These are phyloP conservation scores for Debaryomyces udenii DNA, from an alignment of 1,139 yeast species.

Conservation along the genomic window DNA sequence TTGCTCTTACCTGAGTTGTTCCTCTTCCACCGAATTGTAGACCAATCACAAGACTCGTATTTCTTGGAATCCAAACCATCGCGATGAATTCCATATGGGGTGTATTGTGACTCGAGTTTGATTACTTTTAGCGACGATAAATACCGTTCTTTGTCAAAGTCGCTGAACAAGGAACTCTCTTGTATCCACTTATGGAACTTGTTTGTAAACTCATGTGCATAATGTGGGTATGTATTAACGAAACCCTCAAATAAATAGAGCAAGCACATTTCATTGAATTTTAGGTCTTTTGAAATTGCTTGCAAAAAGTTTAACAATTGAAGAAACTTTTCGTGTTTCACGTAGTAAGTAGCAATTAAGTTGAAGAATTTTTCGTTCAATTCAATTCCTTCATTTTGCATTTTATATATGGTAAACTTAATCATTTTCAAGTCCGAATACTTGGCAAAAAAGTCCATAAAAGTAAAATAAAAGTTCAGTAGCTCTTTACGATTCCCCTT, in stretches of 20 bases:
- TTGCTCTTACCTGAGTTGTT: conserved; percentile 19
- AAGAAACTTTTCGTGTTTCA: conserved; percentile 28
- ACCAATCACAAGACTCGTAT: conserved; percentile 26
- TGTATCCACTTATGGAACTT: conserved; percentile 30
- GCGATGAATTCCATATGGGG: conserved; percentile 31
- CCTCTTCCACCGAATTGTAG: conserved; percentile 19
- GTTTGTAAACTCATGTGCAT: conserved; percentile 28
- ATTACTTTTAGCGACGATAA: conserved; percentile 21
- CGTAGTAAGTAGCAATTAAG: conserved; percentile 29
- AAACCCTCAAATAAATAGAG: conserved; percentile 32
- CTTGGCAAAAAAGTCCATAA: conserved; percentile 19
- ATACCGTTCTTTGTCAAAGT: conserved; percentile 14
- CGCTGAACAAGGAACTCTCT: conserved; percentile 10
- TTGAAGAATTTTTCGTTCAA: conserved; percentile 21
- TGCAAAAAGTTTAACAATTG: conserved; percentile 29
- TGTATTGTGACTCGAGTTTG: conserved; percentile 31
- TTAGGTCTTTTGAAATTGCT: conserved; percentile 20
- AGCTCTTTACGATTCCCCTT: conserved; percentile 10
- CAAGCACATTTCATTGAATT: conserved; percentile 26
- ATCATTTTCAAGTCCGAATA: conserved; percentile 26
- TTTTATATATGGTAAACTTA: conserved; percentile 27
- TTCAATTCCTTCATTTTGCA: conserved; percentile 27
- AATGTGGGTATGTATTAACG: conserved; percentile 38
- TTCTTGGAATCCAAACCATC: conserved; percentile 18
- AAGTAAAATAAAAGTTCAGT: conserved; percentile 16